Base-by-base conservation (phyloP, 495 filamentous ascomycete genomes). In the Xylaria flabelliformis region DNA sequence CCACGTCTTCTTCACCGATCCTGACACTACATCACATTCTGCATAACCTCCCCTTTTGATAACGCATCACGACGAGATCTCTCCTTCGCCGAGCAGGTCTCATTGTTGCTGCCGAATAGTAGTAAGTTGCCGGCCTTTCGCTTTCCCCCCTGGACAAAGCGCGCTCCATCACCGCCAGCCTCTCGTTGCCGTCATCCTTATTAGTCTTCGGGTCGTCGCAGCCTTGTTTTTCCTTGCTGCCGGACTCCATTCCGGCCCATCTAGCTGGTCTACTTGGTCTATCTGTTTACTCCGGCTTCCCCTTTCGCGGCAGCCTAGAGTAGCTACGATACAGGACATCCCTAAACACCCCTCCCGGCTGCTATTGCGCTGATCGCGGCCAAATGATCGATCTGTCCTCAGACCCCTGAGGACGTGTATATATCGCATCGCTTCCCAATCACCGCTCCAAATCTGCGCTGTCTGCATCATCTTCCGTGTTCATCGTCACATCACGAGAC, bases 61-160 rank as follows among this genome's bases (percentile, higher is more conserved):
- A 79, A 72, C 77, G 67, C 75, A 77, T 76, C 75, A 76, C 74
- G 73, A 72, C 77, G 66, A 79, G 77, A 77, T 79, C 77, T 79
- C 77, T 79, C 77, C 75, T 79, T 77, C 77, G 75, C 75, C 74
- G 77, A 79, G 77, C 77, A 77, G 77, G 77, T 79, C 77, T 79
- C 77, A 77, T 77, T 74, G 74, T 79, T 77, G 77, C 75, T 77
- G 77, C 75, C 67, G 62, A 74, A 74, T 76, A 72, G 70, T 77
- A 70, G 77, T 79, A 79, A 79, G 77, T 77, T 46, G 29, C n/a
- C 68, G 19, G 55, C 39, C 59, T 55, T 41, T 48, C 64, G 21
- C 36, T 44, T 41, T 19, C 26, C 24, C 24, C 24, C 24, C 17
- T 61, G 5, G 46, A 73, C 71, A 73, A 69, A 67, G 64, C 53